phyloP scores from a whole-genome alignment of 129 eudicot genomes.

The Daucus carota region DH1_v3.0 NC_030386.2:5972501-5973000 shows the following conservation, averaged over 20 bases:
- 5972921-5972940: background rate
- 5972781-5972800: background rate
- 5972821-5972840: background rate
- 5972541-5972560: background rate
- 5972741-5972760: background rate
- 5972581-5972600: background rate
- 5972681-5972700: background rate
- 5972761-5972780: background rate
- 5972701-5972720: background rate
- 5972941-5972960: background rate
- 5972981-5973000: background rate
- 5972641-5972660: background rate
- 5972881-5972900: background rate
- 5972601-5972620: too few relatives aligned
- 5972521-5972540: background rate
- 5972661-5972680: background rate
- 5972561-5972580: background rate
- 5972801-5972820: background rate
- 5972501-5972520: background rate
- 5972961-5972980: background rate
- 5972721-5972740: background rate
- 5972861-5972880: background rate
- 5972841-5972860: background rate
- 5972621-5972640: too few relatives aligned
- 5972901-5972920: background rate